Percentiles rank a stretch among this genome's conserved stretches.
phyloP scores from a whole-genome alignment of 768 basidiomycete species.

The Suillus subalutaceus region DNA sequence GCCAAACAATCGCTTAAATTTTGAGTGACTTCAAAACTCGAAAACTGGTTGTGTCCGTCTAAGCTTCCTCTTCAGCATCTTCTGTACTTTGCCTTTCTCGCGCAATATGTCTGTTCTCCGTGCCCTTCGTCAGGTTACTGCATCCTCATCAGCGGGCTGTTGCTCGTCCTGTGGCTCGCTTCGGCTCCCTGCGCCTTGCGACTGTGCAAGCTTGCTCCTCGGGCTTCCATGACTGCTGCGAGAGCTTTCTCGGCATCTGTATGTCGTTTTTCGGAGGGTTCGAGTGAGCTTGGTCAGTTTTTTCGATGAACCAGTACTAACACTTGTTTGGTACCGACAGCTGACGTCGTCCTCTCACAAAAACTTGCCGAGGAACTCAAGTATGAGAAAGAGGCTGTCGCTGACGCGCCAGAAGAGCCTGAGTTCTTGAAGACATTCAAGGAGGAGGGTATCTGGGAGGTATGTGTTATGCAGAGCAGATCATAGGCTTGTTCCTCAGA shows the following conservation, averaged over 20 bases:
- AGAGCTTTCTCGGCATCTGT: conserved; percentile 46
- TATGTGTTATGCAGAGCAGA: conserved; percentile 36
- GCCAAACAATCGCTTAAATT: conserved; percentile 38
- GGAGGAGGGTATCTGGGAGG: conserved; percentile 77
- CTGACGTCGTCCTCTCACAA: conserved; percentile 72
- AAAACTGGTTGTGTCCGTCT: neutral
- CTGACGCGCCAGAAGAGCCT: conserved; percentile 47
- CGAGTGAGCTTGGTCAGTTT: conserved; percentile 37
- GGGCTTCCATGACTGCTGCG: conserved; percentile 26
- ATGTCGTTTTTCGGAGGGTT: conserved; percentile 43
- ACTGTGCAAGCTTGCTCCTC: conserved; percentile 15
- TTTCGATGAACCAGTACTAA: neutral
- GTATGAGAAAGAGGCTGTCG: conserved; percentile 72
- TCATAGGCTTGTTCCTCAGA: neutral
- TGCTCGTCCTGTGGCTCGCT: conserved; percentile 27
- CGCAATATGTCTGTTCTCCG: conserved; percentile 63
- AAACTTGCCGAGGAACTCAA: conserved; percentile 82
- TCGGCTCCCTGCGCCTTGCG: conserved; percentile 24
- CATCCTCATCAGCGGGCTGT: conserved; percentile 44
- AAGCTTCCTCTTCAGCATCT: conserved; percentile 2
- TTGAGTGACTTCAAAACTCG: conserved; percentile 15
- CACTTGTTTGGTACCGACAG: conserved; percentile 38
- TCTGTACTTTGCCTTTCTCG: conserved; percentile 11
- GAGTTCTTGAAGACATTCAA: conserved; percentile 82
- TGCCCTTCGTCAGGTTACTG: conserved; percentile 57